A percentile compares a stretch with the other conserved stretches of the same genome.
These are phyloP conservation scores for Colletotrichum sojae DNA, from an alignment of 2,329 filamentous ascomycete genomes.

Conservation along the genomic window DNA sequence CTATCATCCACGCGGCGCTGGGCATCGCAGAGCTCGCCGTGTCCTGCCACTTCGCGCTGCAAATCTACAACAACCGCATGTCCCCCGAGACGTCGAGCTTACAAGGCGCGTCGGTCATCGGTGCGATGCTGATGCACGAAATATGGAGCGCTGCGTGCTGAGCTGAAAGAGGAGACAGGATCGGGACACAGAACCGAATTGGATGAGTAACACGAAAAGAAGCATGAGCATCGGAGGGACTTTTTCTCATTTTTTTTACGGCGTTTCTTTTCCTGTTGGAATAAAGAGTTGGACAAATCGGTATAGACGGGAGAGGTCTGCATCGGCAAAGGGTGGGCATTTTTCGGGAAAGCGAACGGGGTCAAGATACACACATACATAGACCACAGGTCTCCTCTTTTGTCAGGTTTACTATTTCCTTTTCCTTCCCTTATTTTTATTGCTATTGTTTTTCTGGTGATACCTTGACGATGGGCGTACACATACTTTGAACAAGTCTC, in stretches of 20 bases:
- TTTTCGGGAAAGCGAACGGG: background rate
- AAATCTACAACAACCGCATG: slow-evolving; percentile 32
- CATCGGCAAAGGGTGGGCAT: slow-evolving; percentile 9
- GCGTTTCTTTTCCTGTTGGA: too few species aligned
- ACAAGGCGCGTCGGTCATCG: slow-evolving; percentile 37
- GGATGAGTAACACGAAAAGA: slow-evolving; percentile 33
- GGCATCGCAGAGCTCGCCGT: slow-evolving; percentile 39
- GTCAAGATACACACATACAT: background rate
- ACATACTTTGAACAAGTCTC: too few species aligned
- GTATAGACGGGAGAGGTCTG: background rate
- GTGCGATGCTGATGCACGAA: slow-evolving; percentile 38
- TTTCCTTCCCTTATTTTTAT: too few species aligned
- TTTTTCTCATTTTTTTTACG: background rate
- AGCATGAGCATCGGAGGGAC: slow-evolving; percentile 28
- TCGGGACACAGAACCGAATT: background rate
- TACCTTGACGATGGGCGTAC: too few species aligned
- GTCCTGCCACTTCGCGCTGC: slow-evolving; percentile 36
- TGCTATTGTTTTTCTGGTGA: background rate
- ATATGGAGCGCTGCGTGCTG: slow-evolving; percentile 39
- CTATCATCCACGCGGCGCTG: slow-evolving; percentile 33
- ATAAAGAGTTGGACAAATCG: slow-evolving; percentile 17
- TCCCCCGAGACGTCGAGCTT: slow-evolving; percentile 16
- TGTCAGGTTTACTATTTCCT: background rate
- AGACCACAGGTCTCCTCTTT: background rate
- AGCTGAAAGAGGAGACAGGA: too few species aligned